Evolutionary conservation across 1,284 basidiomycete species (phyloP), one percentile per base, ranked within the genome.

Genomic region (Tilletia indica): DNA sequence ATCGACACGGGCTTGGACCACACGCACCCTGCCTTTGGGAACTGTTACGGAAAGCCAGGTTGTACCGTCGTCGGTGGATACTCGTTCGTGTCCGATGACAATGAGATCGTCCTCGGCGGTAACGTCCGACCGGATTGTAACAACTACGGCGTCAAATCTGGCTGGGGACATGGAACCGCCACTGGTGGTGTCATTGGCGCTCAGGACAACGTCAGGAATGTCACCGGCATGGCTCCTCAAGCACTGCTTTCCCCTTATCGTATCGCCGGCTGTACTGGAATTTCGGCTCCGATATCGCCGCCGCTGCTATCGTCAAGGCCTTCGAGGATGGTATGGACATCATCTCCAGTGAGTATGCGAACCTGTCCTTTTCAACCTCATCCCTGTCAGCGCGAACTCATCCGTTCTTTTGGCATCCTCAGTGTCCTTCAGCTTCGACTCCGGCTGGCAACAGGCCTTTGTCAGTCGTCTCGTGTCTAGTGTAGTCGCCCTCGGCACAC

Each of bases 161-260:
- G 68, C 21, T 45, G 58, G 42, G 76, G 76, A 31, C 79, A 79
- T 71, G 78, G 90, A 14, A 89, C 90, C 1, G 88, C 90, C 79
- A 88, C 90, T 45, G 87, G 87, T 63, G 90, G 90, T 68, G 89
- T 90, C 77, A 88, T 91, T 67, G 90, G 87, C 19, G 89, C 89
- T 39, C 85, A 89, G 73, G 88, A 88, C 67, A 79, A 75, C 38
- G 47, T 54, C 2, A 70, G 74, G 45, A 74, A 74, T 70, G 77
- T 76, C 74, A 81, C 78, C 56, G 78, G 78, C 68, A 76, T 79
- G 45, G 76, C 74, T 25, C 73, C 76, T 2, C 70, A 73, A 31
- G 72, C 80, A 76, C 68, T 74, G n/a, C 34, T 78, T 47, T 85
- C 83, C 64, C 73, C 78, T 19, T 87, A 86, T 82, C 78, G 86